Base-by-base conservation (phyloP, 164 flowering plant genomes). In the Piper longum region DNA sequence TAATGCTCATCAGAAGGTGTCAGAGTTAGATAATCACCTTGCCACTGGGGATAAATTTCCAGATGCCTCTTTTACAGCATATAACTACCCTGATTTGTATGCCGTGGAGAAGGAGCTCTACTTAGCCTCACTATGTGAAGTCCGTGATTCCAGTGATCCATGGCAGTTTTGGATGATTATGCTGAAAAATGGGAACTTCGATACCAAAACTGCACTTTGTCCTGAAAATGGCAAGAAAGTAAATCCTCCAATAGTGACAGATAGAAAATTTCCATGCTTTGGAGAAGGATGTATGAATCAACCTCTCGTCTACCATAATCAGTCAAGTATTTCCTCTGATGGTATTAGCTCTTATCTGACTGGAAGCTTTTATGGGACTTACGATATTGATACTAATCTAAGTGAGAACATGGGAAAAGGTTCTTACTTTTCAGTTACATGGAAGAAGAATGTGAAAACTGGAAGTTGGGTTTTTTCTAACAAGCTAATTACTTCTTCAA, bases 91-190 rank as follows among this genome's bases (percentile, higher is more conserved):
- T 42, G 77, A 74, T 56, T 59, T 71, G 43, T 75, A 65, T 57
- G 75, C 78, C 8, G 71, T 62, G 41, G 73, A 70, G 60, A 75
- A 75, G 67, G 78, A 75, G 54, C 5, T 67, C 14, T 75, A 66
- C 55, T 69, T 75, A 19, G 78, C 56, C 41, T 67, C 73, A 4
- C 61, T 64, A 9, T 75, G 78, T 45, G 67, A 70, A 57, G 71
- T 72, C 41, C 41, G 43, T 9, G 67, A 62, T 67, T 44, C 67
- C 2, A 11, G 43, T 5, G 64, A 66, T 5, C 72, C 71, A 60
- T 76, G 79, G 79, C 70, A 76, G 63, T 77, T 74, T 72, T 77
- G 78, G 78, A 74, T 65, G 69, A 60, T 77, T 4, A 77, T 77
- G 80, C 68, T 77, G 48, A 77, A 77, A 72, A 77, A 70, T 64